Conservation (phyloP, 2,329 filamentous ascomycete species). For the Pseudodiploospora longispora region DNA sequence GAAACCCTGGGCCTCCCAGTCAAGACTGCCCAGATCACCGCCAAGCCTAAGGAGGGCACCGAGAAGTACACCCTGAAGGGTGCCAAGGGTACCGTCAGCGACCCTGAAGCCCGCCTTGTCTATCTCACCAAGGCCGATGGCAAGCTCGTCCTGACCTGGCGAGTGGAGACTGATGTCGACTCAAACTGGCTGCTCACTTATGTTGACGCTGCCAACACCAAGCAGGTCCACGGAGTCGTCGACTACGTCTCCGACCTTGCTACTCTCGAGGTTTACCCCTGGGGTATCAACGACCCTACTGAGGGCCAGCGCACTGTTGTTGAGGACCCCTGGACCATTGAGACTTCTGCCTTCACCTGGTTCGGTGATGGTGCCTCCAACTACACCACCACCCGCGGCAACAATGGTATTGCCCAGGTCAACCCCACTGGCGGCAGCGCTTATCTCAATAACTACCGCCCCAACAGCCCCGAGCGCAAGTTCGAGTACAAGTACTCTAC, state of each 20-base stretch:
- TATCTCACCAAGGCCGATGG: slow-evolving; percentile 44
- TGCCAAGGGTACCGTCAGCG: slow-evolving; percentile 38
- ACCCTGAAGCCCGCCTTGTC: slow-evolving; percentile 47
- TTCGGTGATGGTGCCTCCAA: slow-evolving; percentile 36
- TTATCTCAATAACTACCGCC: slow-evolving; percentile 36
- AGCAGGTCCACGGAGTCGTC: slow-evolving; percentile 43
- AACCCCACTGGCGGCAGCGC: slow-evolving; percentile 32
- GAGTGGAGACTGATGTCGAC: slow-evolving; percentile 48
- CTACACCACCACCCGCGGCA: slow-evolving; percentile 48
- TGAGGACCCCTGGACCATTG: slow-evolving; percentile 39
- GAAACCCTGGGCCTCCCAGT: slow-evolving; percentile 25
- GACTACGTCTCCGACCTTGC: slow-evolving; percentile 48
- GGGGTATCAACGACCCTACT: slow-evolving; percentile 46
- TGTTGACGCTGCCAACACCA: slow-evolving; percentile 40
- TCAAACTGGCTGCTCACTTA: slow-evolving; percentile 54
- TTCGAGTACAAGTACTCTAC: slow-evolving; percentile 40
- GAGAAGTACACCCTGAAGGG: slow-evolving; percentile 35
- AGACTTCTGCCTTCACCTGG: slow-evolving; percentile 46
- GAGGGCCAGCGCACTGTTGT: slow-evolving; percentile 36
- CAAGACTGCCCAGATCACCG: slow-evolving; percentile 16
- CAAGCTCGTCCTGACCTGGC: slow-evolving; percentile 43
- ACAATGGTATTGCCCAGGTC: slow-evolving; percentile 48
- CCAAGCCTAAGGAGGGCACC: slow-evolving; percentile 16
- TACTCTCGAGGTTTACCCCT: slow-evolving; percentile 48
- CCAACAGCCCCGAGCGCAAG: slow-evolving; percentile 29